Percentiles rank a stretch among this genome's conserved stretches.
Conservation (phyloP, 164 flowering plant species). For the Kingdonia uniflora region DNA sequence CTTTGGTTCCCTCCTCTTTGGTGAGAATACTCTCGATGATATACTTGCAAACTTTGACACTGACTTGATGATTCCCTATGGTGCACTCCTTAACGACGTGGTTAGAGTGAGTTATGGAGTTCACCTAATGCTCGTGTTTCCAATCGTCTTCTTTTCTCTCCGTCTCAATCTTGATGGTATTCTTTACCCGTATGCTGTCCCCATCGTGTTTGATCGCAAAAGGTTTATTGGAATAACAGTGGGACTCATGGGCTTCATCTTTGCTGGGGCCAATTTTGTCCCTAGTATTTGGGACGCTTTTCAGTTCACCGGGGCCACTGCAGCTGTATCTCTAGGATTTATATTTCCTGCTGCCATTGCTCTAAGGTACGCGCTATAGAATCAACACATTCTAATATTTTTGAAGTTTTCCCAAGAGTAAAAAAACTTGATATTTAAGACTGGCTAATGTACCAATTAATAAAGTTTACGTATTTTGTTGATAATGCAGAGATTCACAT, state of each 20-base stretch:
- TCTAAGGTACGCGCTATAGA: slow-evolving; percentile 31
- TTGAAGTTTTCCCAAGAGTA: too few relatives aligned
- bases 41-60: slow-evolving; percentile 68
- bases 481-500: slow-evolving; percentile 42
- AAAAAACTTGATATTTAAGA: too few relatives aligned
- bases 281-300: slow-evolving; percentile 84
- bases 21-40: slow-evolving; percentile 57
- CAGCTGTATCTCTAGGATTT: slow-evolving; percentile 55
- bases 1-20: slow-evolving; percentile 64
- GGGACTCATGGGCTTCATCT: slow-evolving; percentile 42
- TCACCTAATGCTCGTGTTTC: slow-evolving; percentile 80
- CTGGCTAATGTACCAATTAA: too few relatives aligned
- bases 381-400: background rate
- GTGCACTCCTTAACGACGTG: slow-evolving; percentile 40
- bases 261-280: slow-evolving; percentile 60
- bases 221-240: slow-evolving; percentile 44
- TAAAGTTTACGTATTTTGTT: background rate
- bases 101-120: slow-evolving; percentile 60
- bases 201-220: slow-evolving; percentile 32
- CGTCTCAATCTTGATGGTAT: slow-evolving; percentile 69
- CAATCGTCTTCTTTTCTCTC: slow-evolving; percentile 62
- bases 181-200: slow-evolving; percentile 47
- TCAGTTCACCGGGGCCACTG: slow-evolving; percentile 74
- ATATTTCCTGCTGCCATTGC: slow-evolving; percentile 70
- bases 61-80: slow-evolving; percentile 50